Evolutionary conservation across 176 grass and related monocot species (phyloP), one percentile per base, ranked within the genome.

Genomic region (Pontederia paniculata): DNA sequence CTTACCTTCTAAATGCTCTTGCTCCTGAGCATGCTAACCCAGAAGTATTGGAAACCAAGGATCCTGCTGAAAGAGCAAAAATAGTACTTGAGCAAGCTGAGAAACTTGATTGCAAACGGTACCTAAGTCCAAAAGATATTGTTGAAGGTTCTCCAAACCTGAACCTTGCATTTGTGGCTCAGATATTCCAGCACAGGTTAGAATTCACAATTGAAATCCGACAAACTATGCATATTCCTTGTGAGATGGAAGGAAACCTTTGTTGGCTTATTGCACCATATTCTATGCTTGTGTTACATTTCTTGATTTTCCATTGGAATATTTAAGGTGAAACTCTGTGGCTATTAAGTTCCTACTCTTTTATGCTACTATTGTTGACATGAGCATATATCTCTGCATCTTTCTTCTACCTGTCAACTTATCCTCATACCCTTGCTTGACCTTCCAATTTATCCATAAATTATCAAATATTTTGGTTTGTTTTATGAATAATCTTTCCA

Each of bases 101-200:
- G 72, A 98, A 88, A 42, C 78, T 98, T 72, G 87, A 91, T 63
- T 98, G 86, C 52, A 98, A 98, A 74, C 78, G 87, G 84, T 98
- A 88, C 57, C 54, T 93, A 56, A 88, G 77, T 60, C 87, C 94
- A 72, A 91, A 91, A 73, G 94, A 91, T 76, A 98, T 98, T 45
- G 80, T 85, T 12, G 94, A 91, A 66, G 94, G 94, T 44, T 98
- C 94, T 79, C 77, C 94, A 54, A 98, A 98, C 81, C 73, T 98
- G 63, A 98, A 98, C 80, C 94, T 98, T 84, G 94, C 87, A 82
- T 98, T 98, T 72, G 94, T 93, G 52, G 94, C 94, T 47, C 94
- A 98, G 65, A 99, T 99, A 74, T 99, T 99, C 58, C 94, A 99
- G 58, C 94, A 99, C 60, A 79, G 87, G 94, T 93, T 74, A 76